These are phyloP conservation scores for Hypomontagnella monticulosa DNA, from an alignment of 495 filamentous ascomycete species.

Conservation along the genomic window DNA sequence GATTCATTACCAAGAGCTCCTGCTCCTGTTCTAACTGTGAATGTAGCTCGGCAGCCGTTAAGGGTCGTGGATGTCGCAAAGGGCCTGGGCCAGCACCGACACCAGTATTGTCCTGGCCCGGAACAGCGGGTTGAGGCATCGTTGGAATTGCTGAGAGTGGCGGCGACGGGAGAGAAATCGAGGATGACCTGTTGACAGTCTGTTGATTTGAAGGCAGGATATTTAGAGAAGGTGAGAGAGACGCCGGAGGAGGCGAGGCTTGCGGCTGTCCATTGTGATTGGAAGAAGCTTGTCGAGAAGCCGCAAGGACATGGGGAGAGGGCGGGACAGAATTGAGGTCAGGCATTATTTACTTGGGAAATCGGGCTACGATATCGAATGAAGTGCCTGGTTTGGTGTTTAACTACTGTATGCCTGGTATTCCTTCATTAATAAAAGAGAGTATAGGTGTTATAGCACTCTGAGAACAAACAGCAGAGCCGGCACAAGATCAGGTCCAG, in stretches of 20 bases:
- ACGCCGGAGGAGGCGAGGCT: conserved; percentile 41
- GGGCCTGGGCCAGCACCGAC: conserved; percentile 72
- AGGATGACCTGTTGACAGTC: conserved; percentile 58
- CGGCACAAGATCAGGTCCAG: neutral
- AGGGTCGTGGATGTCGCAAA: conserved; percentile 80
- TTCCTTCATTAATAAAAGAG: conserved; percentile 7
- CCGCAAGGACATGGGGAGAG: conserved; percentile 58
- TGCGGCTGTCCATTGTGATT: conserved; percentile 37
- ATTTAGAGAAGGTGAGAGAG: conserved; percentile 51
- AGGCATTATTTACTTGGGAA: conserved; percentile 50
- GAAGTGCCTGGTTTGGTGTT: neutral
- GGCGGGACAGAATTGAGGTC: conserved; percentile 70
- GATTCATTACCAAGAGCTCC: conserved; percentile 82
- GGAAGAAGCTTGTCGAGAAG: conserved; percentile 44
- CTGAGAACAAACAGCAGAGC: conserved; percentile 9
- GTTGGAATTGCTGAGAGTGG: conserved; percentile 59
- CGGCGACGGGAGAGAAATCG: conserved; percentile 59
- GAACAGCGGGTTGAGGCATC: conserved; percentile 42
- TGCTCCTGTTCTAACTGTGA: conserved; percentile 90
- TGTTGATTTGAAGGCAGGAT: conserved; percentile 65
- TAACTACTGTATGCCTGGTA: neutral
- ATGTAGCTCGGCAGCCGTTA: conserved; percentile 88
- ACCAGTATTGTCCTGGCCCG: conserved; percentile 62
- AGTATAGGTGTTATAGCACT: conserved; percentile 1
- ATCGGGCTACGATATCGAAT: conserved; percentile 1